A percentile compares a stretch with the other conserved stretches of the same genome.
Conservation (phyloP, 441 rosid genomes). For the Corymbia calophylla region DNA sequence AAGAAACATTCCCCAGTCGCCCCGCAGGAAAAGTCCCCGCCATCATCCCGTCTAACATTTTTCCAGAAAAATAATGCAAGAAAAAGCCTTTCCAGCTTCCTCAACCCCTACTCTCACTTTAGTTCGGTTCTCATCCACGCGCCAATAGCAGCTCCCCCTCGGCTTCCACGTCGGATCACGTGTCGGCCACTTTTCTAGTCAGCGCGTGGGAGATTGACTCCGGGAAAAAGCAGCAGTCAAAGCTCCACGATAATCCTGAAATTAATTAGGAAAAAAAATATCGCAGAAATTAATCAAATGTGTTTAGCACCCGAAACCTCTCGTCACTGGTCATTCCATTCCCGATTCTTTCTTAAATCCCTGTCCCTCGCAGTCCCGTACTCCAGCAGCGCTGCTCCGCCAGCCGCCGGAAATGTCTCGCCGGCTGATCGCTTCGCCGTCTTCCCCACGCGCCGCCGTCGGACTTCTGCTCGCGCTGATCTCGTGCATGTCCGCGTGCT, state of each 20-base stretch:
- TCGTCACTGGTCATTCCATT: not conserved
- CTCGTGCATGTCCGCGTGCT: constrained; percentile 16
- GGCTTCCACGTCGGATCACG: not conserved
- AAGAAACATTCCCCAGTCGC: not conserved
- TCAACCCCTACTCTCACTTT: not conserved
- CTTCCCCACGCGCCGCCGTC: constrained; percentile 6
- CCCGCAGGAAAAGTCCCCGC: not conserved
- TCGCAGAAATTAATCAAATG: not conserved
- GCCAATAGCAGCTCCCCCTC: not conserved
- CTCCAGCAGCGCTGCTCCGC: not conserved
- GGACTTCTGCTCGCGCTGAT: constrained; percentile 14
- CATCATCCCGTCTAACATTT: not conserved
- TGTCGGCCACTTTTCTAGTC: not conserved
- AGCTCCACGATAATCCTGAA: not conserved
- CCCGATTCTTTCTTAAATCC: not conserved
- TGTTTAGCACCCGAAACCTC: not conserved
- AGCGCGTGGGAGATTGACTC: not conserved
- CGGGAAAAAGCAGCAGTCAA: not conserved
- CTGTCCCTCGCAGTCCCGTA: not conserved
- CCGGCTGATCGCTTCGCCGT: constrained; percentile 18
- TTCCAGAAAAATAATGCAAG: not conserved
- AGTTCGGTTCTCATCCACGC: not conserved
- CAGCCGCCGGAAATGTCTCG: constrained; percentile 14
- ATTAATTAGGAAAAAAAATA: not conserved
- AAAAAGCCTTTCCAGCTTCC: not conserved